Conservation (phyloP, 352 stramenopile species). For the Peronospora tabacina region DNA sequence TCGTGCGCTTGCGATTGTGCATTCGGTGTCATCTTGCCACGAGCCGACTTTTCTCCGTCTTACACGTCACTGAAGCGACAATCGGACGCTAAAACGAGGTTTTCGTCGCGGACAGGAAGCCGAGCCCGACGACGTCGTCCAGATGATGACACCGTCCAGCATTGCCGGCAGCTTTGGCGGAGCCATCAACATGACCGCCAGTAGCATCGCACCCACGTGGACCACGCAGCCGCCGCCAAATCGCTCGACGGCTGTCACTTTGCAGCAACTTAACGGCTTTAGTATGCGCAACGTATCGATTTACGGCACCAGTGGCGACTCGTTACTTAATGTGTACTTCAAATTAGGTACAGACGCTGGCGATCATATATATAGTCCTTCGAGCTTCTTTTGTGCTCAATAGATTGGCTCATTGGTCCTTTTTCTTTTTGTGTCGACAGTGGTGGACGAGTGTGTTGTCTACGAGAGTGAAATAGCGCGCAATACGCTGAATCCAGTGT, state of each 20-base stretch:
- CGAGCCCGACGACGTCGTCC: not conserved
- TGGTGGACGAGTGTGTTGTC: slow-evolving; percentile 55
- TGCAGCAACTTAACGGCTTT: slow-evolving; percentile 71
- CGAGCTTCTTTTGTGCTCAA: not conserved
- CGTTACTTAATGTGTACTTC: slow-evolving; percentile 69
- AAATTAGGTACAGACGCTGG: slow-evolving; percentile 40
- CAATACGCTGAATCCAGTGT: slow-evolving; percentile 73
- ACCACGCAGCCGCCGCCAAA: slow-evolving; percentile 14
- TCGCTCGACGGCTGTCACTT: slow-evolving; percentile 37
- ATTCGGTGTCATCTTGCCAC: slow-evolving; percentile 19
- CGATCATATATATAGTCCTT: not conserved
- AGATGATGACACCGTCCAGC: slow-evolving; percentile 36
- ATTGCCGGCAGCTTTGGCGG: slow-evolving; percentile 35
- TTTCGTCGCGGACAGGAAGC: not conserved
- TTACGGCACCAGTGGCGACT: slow-evolving; percentile 31
- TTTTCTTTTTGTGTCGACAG: slow-evolving; percentile 18
- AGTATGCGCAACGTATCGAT: slow-evolving; percentile 74
- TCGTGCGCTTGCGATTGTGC: not conserved
- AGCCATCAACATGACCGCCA: slow-evolving; percentile 29
- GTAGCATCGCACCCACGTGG: slow-evolving; percentile 23
- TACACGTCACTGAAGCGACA: slow-evolving; percentile 8
- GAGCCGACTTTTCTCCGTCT: slow-evolving; percentile 1
- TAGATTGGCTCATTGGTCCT: not conserved
- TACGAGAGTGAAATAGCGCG: slow-evolving; percentile 70
- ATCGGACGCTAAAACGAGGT: slow-evolving; percentile 4